A percentile compares a stretch with the other conserved stretches of the same genome.
Evolutionary conservation across 345 rosid species (phyloP).

Genomic region (Syzygium jambos): DNA sequence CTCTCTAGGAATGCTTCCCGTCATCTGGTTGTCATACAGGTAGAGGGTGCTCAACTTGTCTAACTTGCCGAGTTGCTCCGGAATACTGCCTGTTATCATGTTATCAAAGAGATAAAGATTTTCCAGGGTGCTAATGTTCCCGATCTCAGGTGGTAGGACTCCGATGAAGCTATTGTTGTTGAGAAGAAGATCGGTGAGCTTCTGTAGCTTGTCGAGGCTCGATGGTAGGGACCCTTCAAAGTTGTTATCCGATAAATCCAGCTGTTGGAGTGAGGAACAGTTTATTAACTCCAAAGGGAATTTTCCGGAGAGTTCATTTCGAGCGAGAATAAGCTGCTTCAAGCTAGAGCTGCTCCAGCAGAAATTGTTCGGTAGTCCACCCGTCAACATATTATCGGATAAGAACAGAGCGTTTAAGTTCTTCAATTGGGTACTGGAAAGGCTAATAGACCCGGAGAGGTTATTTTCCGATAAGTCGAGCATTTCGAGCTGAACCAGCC

Average conservation of each 20-base stretch:
- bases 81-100: conserved; percentile 55
- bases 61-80: conserved; percentile 53
- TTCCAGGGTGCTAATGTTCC: conserved; percentile 54
- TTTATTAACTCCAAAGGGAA: conserved; percentile 52
- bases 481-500: conserved; percentile 32
- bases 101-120: conserved; percentile 51
- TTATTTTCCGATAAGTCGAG: conserved; percentile 66
- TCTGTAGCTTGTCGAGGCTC: conserved; percentile 38
- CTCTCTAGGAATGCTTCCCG: conserved; percentile 65
- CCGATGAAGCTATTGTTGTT: conserved; percentile 48
- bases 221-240: conserved; percentile 49
- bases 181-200: conserved; percentile 32
- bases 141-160: conserved; percentile 38
- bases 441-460: conserved; percentile 51
- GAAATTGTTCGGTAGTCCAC: conserved; percentile 42
- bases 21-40: conserved; percentile 70
- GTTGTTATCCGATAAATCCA: conserved; percentile 56
- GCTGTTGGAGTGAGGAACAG: conserved; percentile 46
- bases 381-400: conserved; percentile 40
- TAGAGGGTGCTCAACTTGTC: conserved; percentile 35
- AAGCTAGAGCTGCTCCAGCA: conserved; percentile 44
- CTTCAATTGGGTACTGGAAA: conserved; percentile 26
- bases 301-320: conserved; percentile 47
- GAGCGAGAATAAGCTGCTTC: conserved; percentile 36
- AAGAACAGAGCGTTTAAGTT: conserved; percentile 40